Evolutionary conservation across 768 basidiomycete genomes (phyloP).

Genomic region (Phaeotremella skinneri): DNA sequence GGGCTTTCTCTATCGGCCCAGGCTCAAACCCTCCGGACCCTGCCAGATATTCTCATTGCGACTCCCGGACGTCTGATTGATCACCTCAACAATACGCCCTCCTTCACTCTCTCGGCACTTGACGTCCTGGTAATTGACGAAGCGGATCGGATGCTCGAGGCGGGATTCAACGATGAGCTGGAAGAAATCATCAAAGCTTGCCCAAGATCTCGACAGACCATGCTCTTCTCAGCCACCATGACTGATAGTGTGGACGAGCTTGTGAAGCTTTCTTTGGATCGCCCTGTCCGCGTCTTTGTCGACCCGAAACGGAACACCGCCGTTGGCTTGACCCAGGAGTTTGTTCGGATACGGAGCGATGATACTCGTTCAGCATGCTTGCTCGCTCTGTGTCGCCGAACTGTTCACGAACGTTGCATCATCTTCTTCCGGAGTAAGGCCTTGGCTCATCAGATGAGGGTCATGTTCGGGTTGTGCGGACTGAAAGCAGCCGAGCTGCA

Average conservation of each 20-base stretch:
- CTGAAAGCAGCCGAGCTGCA: conserved; percentile 90
- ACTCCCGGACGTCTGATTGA: conserved; percentile 98
- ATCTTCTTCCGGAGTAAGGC: conserved; percentile 96
- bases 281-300: conserved; percentile 90
- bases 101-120: conserved; percentile 85
- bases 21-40: conserved; percentile 74
- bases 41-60: conserved; percentile 92
- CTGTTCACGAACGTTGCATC: conserved; percentile 78
- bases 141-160: conserved; percentile 89
- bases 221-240: conserved; percentile 99
- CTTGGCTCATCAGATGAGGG: conserved; percentile 92
- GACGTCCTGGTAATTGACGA: conserved; percentile 95
- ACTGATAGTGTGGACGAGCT: conserved; percentile 93
- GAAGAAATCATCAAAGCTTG: conserved; percentile 89
- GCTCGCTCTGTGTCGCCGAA: conserved; percentile 74
- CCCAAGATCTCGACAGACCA: conserved; percentile 78
- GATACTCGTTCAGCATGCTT: conserved; percentile 50
- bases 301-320: conserved; percentile 89
- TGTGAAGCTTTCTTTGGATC: conserved; percentile 85
- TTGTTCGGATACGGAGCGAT: conserved; percentile 77
- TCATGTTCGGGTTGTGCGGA: conserved; percentile 72
- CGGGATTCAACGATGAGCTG: conserved; percentile 90
- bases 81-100: conserved; percentile 90
- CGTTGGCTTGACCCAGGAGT: conserved; percentile 84
- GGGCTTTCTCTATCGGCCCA: conserved; percentile 91